Conservation (phyloP, 179 eudicot species). For the Heliamphora pulchella region DNA sequence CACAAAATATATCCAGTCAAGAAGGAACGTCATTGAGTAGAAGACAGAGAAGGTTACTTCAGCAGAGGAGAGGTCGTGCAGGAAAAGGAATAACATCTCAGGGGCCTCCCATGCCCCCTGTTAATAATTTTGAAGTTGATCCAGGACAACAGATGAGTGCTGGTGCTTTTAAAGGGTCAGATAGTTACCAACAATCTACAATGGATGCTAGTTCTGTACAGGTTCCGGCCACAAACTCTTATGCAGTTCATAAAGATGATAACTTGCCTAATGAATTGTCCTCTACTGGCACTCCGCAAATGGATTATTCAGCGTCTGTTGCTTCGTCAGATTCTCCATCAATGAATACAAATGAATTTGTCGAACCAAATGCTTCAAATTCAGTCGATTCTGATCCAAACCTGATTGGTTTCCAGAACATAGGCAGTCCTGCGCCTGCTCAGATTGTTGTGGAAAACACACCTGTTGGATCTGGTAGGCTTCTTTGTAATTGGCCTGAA, state of each 20-base stretch:
- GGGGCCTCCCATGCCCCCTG: slow-evolving; percentile 39
- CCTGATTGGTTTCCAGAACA: slow-evolving; percentile 31
- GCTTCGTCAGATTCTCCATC: slow-evolving; percentile 38
- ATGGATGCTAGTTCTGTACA: slow-evolving; percentile 32
- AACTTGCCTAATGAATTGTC: slow-evolving; percentile 35
- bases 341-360: slow-evolving; percentile 24
- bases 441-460: slow-evolving; percentile 92
- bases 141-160: slow-evolving; percentile 33
- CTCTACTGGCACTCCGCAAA: slow-evolving; percentile 30
- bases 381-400: slow-evolving; percentile 45
- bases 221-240: slow-evolving; percentile 26
- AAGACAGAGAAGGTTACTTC: slow-evolving; percentile 81
- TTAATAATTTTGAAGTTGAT: slow-evolving; percentile 44
- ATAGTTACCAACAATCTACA: slow-evolving; percentile 32
- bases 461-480: slow-evolving; percentile 91
- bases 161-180: slow-evolving; percentile 35
- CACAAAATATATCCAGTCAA: slow-evolving; percentile 41
- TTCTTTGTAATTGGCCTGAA: slow-evolving; percentile 94
- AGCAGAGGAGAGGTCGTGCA: slow-evolving; percentile 64
- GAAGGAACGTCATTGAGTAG: slow-evolving; percentile 61
- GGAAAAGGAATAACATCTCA: slow-evolving; percentile 44
- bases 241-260: slow-evolving; percentile 41
- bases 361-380: slow-evolving; percentile 36
- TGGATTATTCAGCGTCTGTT: slow-evolving; percentile 38
- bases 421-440: slow-evolving; percentile 82